Conservation (phyloP, 805 yeast genomes). For the Ogataea chonburiensis region DNA sequence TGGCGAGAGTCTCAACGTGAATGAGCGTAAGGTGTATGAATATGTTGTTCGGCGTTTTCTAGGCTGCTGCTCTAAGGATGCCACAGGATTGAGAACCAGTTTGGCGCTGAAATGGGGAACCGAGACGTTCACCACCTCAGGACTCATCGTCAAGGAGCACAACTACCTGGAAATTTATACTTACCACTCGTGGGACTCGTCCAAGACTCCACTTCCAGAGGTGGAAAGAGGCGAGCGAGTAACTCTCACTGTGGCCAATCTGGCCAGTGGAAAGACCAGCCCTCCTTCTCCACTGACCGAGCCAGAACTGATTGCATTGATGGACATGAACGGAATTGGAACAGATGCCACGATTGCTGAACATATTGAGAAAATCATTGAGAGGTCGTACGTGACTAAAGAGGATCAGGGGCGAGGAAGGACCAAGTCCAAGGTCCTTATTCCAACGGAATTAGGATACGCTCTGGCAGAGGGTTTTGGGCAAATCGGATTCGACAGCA, state of each 20-base stretch:
- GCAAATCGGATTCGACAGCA: slow-evolving; percentile 64
- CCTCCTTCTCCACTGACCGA: slow-evolving; percentile 89
- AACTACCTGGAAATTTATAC: slow-evolving; percentile 81
- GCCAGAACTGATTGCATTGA: slow-evolving; percentile 82
- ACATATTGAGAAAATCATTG: slow-evolving; percentile 79
- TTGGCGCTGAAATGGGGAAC: slow-evolving; percentile 72
- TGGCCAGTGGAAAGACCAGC: slow-evolving; percentile 72
- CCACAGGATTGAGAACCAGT: slow-evolving; percentile 68
- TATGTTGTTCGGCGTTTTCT: slow-evolving; percentile 81
- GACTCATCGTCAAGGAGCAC: slow-evolving; percentile 66
- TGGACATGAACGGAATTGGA: slow-evolving; percentile 98
- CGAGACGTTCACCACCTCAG: slow-evolving; percentile 71
- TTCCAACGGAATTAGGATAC: slow-evolving; percentile 83
- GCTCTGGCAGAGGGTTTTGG: slow-evolving; percentile 89
- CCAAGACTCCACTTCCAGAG: slow-evolving; percentile 56
- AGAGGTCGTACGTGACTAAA: slow-evolving; percentile 63
- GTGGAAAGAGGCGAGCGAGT: slow-evolving; percentile 58
- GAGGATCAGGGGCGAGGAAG: slow-evolving; percentile 37
- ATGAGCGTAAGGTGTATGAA: slow-evolving; percentile 76
- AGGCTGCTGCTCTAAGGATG: slow-evolving; percentile 92
- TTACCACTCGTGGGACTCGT: slow-evolving; percentile 76
- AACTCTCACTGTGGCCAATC: slow-evolving; percentile 51
- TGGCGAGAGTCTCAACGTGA: slow-evolving; percentile 34
- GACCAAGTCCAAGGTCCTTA: slow-evolving; percentile 42
- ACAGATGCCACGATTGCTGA: slow-evolving; percentile 99